Base-by-base conservation (phyloP, 176 grass and related monocot species). In the Rhynchospora breviuscula region DNA sequence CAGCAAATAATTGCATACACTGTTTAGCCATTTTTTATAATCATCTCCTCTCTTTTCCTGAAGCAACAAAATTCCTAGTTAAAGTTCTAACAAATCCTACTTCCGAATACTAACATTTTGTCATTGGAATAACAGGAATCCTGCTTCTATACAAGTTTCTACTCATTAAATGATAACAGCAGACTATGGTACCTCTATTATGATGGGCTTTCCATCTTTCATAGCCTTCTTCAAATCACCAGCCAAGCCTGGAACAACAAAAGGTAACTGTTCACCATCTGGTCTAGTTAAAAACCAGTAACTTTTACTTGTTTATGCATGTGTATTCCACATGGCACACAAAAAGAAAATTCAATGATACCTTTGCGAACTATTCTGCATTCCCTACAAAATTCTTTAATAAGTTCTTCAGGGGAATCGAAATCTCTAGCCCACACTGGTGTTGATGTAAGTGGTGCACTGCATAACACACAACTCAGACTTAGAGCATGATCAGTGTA, bases 201-300 rank as follows among this genome's bases (percentile, higher is more conserved):
- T 98, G 85, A 98, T 98, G 88, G 90, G 95, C 79, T 98, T 98
- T 81, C 95, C 95, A 87, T 98, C 92, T 93, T 98, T 98, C 95
- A 93, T 97, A 64, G 92, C 94, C 88, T 97, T 97, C 92, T 97
- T 97, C 83, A 97, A 89, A 88, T 97, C 94, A 87, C 92, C 95
- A 90, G 95, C 95, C 89, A 98, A 91, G 23, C 95, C 95, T 98
- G 81, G 19, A 44, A 53, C 63, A 82, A 82, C 10, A 67, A 64
- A 63, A 33, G 22, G 61, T 35, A 67, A 7, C 29, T 69, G 79
- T 72, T 58, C 13, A 21, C 66, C 54, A 62, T 85, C 73, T 22
- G 26, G 11, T 17, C 18, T 26, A 85, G 58, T 64, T 6, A 8
- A 87, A 7, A 18, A 18, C 10, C 6, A 62, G 53, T 31, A 54